phyloP scores from a whole-genome alignment of 2,329 filamentous ascomycete species.

The Aplosporella prunicola region DNA sequence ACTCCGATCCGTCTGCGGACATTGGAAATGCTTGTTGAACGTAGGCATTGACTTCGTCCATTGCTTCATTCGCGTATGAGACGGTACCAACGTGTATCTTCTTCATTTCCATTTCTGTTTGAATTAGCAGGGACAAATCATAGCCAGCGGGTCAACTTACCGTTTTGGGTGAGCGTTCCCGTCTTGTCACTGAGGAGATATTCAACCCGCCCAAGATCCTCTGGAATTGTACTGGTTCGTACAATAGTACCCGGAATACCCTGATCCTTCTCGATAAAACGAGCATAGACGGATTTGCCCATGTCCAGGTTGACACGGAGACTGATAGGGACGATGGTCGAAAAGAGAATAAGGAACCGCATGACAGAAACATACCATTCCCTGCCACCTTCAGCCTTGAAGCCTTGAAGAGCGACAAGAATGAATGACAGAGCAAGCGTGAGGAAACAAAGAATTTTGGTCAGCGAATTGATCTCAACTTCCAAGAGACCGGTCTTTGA shows the following conservation, averaged over 20 bases:
- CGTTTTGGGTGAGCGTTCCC: slow-evolving; percentile 92
- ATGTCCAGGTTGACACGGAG: slow-evolving; percentile 93
- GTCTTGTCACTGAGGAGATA: slow-evolving; percentile 97
- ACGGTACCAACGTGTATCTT: slow-evolving; percentile 98
- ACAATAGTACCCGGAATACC: slow-evolving; percentile 90
- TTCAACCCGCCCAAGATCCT: slow-evolving; percentile 90
- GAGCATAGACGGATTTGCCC: slow-evolving; percentile 92
- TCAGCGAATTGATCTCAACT: slow-evolving; percentile 92
- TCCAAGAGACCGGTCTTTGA: slow-evolving; percentile 92
- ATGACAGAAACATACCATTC: slow-evolving; percentile 95
- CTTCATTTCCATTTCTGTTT: slow-evolving; percentile 85
- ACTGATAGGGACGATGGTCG: slow-evolving; percentile 97
- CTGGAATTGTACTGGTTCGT: slow-evolving; percentile 91
- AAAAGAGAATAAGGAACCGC: slow-evolving; percentile 96
- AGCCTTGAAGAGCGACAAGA: slow-evolving; percentile 78
- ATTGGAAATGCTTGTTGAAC: slow-evolving; percentile 72
- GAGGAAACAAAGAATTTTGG: slow-evolving; percentile 86
- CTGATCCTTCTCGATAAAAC: slow-evolving; percentile 85
- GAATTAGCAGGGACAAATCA: slow-evolving; percentile 13
- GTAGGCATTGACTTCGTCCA: slow-evolving; percentile 90
- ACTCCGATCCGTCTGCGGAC: slow-evolving; percentile 17
- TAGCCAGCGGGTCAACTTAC: slow-evolving; percentile 25
- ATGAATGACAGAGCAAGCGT: slow-evolving; percentile 80
- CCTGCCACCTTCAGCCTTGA: slow-evolving; percentile 54
- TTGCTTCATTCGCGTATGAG: slow-evolving; percentile 95